Conservation (phyloP, 108 stramenopile genomes). For the Epipyxis sp. region DNA sequence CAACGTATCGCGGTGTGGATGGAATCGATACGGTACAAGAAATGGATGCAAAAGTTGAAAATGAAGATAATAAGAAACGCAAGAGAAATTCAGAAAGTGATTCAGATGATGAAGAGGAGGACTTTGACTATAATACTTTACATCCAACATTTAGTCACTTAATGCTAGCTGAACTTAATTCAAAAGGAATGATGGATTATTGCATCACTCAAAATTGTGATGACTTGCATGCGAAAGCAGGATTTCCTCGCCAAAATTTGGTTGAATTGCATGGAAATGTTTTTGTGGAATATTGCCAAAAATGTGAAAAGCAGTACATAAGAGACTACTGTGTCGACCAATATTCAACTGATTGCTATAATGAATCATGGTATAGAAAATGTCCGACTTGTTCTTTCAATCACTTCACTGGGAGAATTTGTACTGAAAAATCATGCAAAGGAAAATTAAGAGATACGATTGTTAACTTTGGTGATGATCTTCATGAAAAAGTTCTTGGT, state of each 20-base stretch:
- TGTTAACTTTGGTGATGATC: conserved; percentile 19
- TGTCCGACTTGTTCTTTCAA: conserved; percentile 4
- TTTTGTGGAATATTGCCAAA: conserved; percentile 10
- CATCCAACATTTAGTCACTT: neutral
- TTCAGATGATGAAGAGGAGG: conserved; percentile 7
- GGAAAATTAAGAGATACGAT: conserved; percentile 12
- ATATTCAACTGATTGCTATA: conserved; percentile 6
- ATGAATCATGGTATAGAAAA: conserved; percentile 8
- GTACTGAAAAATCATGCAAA: conserved; percentile 10
- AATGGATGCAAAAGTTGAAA: neutral
- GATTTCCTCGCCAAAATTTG: conserved; percentile 1
- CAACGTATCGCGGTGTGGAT: conserved; percentile 20
- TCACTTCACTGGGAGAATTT: conserved; percentile 1
- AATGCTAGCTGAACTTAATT: neutral
- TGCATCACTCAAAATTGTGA: conserved; percentile 23
- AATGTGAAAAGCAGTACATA: neutral
- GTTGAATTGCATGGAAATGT: conserved; percentile 20
- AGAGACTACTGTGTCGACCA: conserved; percentile 6
- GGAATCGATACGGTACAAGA: conserved; percentile 6
- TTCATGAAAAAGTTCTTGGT: conserved; percentile 11
- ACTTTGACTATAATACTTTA: neutral
- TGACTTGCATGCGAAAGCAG: conserved; percentile 21
- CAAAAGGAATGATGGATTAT: neutral
- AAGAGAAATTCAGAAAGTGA: neutral
- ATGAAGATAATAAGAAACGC: neutral